Percentiles rank a stretch among this genome's conserved stretches.
These are phyloP conservation scores for Torulaspora indica DNA, from an alignment of 805 yeast genomes.

Conservation along the genomic window DNA sequence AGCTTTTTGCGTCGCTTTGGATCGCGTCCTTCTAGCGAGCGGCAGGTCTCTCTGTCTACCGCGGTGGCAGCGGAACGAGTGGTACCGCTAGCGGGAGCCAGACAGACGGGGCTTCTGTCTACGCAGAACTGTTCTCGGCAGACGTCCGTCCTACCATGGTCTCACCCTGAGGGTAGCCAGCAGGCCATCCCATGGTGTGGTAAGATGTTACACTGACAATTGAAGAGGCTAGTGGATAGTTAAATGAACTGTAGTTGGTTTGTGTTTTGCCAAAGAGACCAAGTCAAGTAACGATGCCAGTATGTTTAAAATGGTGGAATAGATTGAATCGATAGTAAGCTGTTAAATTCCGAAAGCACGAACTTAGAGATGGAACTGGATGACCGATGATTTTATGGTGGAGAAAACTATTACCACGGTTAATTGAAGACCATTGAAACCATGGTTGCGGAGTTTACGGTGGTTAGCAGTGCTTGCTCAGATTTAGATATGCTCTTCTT, in stretches of 20 bases:
- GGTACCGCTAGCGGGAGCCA: neutral
- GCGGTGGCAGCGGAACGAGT: neutral
- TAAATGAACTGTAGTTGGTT: neutral
- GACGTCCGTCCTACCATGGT: neutral
- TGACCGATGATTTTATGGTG: too few species aligned
- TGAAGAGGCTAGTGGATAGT: neutral
- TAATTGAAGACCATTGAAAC: too few species aligned
- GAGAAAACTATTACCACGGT: too few species aligned
- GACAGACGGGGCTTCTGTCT: neutral
- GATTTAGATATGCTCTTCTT: neutral
- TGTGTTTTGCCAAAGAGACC: constrained; percentile 20
- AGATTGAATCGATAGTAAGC: too few species aligned
- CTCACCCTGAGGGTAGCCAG: neutral
- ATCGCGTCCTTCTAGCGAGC: neutral
- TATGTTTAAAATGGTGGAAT: constrained; percentile 30
- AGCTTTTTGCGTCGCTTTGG: neutral
- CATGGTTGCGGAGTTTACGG: too few species aligned
- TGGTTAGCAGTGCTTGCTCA: neutral
- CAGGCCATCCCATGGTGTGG: neutral
- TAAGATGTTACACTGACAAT: constrained; percentile 1
- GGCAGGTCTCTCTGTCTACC: neutral
- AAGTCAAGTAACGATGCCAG: constrained; percentile 39
- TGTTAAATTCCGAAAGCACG: neutral
- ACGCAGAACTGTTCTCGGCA: neutral
- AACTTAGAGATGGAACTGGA: neutral